Base-by-base conservation (phyloP, 495 filamentous ascomycete genomes). In the Collariella sp. region DNA sequence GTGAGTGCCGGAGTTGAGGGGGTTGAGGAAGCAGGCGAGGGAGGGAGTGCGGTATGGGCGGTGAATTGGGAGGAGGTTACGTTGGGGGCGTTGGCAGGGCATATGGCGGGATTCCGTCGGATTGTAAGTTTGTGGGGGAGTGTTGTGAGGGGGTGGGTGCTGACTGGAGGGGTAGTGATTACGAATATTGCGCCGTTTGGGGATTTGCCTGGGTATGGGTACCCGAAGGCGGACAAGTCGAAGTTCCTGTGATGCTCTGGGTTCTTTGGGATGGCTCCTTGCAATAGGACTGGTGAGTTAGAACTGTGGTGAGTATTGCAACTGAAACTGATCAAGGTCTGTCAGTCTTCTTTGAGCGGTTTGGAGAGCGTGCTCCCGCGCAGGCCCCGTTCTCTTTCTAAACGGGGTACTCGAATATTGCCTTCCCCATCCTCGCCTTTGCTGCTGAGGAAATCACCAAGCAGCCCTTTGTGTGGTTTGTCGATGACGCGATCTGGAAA, bases 351-450 rank as follows among this genome's bases (percentile, higher is more conserved):
- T 70, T 71, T 46, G 46, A 62, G 33, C 62, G 62, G 22, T 69
- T 73, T 31, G 65, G 62, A 0, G 55, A 65, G 49, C 64, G 67
- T 1, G 62, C 72, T 7, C 70, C 70, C 0, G 66, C 70, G 9
- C 70, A 70, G 23, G 60, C 60, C 7, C 61, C 71, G 0, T 69
- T 63, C 29, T 67, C 65, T 7, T 66, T 62, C 0, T 45, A 55
- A 31, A 66, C 73, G 4, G 66, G 71, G 9, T 75, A 75, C 49
- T 73, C 67, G 10, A 75, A 75, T 47, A 60, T 66, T 7, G 72
- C 64, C 5, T 71, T 69, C 38, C 56, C 64, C 36, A 66, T 75
- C 23, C 60, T 76, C 7, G 62, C 61, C 10, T 67, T 70, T 26
- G 72, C 66, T 2, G 50, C 75, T 0, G 71, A 74, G 46, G 54